A percentile compares a stretch with the other conserved stretches of the same genome.
Conservation (phyloP, 352 stramenopile species). For the Phytopythium sindhum region DNA sequence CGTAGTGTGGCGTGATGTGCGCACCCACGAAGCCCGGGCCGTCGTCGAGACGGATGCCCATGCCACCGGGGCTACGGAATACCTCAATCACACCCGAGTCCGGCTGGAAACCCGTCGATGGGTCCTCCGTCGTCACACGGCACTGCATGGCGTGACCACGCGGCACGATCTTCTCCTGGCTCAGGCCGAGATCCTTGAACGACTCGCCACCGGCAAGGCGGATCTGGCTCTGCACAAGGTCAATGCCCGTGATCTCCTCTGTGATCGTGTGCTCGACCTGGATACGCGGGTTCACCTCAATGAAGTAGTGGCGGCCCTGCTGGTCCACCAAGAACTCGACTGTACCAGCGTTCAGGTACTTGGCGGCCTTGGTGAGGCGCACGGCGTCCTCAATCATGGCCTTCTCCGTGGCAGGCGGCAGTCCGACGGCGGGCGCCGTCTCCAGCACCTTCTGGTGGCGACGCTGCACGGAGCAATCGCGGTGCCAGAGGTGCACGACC, state of each 20-base stretch:
- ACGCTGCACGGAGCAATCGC: constrained; percentile 97
- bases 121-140: constrained; percentile 96
- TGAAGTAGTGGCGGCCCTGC: constrained; percentile 92
- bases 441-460: constrained; percentile 98
- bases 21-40: constrained; percentile 94
- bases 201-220: constrained; percentile 90
- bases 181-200: constrained; percentile 92
- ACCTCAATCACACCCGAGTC: constrained; percentile 97
- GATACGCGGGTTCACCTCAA: constrained; percentile 98
- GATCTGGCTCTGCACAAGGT: constrained; percentile 97
- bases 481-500: constrained; percentile 94
- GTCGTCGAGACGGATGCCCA: constrained; percentile 96
- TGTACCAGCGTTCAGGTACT: constrained; percentile 96
- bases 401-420: constrained; percentile 80
- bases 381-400: constrained; percentile 93
- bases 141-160: constrained; percentile 96
- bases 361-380: constrained; percentile 85
- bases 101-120: constrained; percentile 92
- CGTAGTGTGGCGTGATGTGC: constrained; percentile 97
- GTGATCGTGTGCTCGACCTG: constrained; percentile 95
- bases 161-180: constrained; percentile 92
- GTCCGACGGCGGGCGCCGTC: constrained; percentile 88
- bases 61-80: constrained; percentile 92
- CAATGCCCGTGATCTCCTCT: constrained; percentile 92
- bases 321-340: constrained; percentile 99